phyloP scores from a whole-genome alignment of 805 yeast genomes.

The Cyberlindnera sargentensis region DNA sequence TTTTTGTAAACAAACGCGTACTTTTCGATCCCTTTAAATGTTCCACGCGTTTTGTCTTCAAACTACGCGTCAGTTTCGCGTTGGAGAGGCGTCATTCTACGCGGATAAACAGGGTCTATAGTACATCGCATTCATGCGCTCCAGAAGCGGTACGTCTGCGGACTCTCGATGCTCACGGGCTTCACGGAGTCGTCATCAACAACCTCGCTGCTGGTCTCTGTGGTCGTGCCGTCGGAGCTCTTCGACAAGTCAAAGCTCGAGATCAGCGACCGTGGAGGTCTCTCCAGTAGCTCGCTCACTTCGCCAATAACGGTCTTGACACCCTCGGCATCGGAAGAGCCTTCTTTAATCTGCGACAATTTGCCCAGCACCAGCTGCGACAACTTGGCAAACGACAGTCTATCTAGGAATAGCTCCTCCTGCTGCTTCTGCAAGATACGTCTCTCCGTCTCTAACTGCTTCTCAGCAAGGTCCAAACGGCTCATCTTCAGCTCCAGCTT shows the following conservation, averaged over 20 bases:
- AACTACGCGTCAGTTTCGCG: no score
- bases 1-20: no score
- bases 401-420: slow-evolving; percentile 58
- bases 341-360: slow-evolving; percentile 23
- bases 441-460: slow-evolving; percentile 57
- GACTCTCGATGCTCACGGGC: slow-evolving; percentile 55
- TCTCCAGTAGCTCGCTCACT: slow-evolving; percentile 21
- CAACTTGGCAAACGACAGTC: slow-evolving; percentile 57
- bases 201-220: slow-evolving; percentile 17
- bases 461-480: slow-evolving; percentile 55
- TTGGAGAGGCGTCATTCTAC: no score
- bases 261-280: slow-evolving; percentile 25
- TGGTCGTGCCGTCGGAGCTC: slow-evolving; percentile 8
- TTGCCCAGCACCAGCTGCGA: slow-evolving; percentile 45
- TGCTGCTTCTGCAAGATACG: slow-evolving; percentile 54
- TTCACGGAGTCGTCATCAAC: slow-evolving; percentile 30
- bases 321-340: slow-evolving; percentile 3
- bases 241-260: slow-evolving; percentile 21
- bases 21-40: no score
- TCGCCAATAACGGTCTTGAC: slow-evolving; percentile 14
- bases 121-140: slow-evolving; percentile 26
- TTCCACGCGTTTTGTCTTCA: no score
- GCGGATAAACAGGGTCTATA: no score
- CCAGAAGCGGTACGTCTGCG: slow-evolving; percentile 62
- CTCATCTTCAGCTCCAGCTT: slow-evolving; percentile 59